Evolutionary conservation across 371 early-diverging fungal species (phyloP).

Genomic region (Apophysomyces trapeziformis): DNA sequence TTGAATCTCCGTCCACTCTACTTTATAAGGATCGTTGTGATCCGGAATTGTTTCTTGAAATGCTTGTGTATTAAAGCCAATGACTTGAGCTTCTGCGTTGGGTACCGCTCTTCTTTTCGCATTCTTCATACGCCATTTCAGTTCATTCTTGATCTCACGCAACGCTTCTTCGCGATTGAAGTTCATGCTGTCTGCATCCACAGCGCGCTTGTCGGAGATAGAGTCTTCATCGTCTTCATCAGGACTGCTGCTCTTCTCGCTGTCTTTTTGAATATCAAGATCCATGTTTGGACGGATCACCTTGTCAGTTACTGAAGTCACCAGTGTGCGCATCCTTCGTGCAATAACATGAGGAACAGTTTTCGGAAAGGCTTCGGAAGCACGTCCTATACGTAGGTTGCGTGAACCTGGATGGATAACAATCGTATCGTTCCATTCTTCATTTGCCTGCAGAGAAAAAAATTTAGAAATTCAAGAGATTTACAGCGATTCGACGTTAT

Average conservation of each 20-base stretch:
- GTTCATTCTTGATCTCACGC: slow-evolving; percentile 60
- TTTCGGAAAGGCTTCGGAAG: slow-evolving; percentile 81
- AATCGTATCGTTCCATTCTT: slow-evolving; percentile 65
- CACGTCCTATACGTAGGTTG: slow-evolving; percentile 76
- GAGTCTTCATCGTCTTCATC: slow-evolving; percentile 21
- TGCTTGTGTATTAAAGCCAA: slow-evolving; percentile 72
- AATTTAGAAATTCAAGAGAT: not conserved
- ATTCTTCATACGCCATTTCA: slow-evolving; percentile 76
- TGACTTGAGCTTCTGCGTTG: slow-evolving; percentile 75
- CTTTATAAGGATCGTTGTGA: slow-evolving; percentile 88
- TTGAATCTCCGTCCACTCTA: slow-evolving; percentile 78
- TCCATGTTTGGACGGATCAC: slow-evolving; percentile 10
- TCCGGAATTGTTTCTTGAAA: slow-evolving; percentile 76
- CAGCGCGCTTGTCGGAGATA: slow-evolving; percentile 14
- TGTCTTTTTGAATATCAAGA: slow-evolving; percentile 4
- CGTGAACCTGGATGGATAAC: slow-evolving; percentile 90
- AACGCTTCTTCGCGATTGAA: slow-evolving; percentile 35
- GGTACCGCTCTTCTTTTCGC: slow-evolving; percentile 79
- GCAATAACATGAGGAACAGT: slow-evolving; percentile 84
- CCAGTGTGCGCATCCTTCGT: slow-evolving; percentile 43
- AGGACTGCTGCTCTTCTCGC: not conserved
- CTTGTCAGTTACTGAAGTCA: not conserved
- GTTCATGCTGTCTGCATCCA: slow-evolving; percentile 15
- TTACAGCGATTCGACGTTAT: not conserved
- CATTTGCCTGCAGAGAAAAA: slow-evolving; percentile 35